Conservation (phyloP, 495 filamentous ascomycete genomes). For the Talaromyces proteolyticus region DNA sequence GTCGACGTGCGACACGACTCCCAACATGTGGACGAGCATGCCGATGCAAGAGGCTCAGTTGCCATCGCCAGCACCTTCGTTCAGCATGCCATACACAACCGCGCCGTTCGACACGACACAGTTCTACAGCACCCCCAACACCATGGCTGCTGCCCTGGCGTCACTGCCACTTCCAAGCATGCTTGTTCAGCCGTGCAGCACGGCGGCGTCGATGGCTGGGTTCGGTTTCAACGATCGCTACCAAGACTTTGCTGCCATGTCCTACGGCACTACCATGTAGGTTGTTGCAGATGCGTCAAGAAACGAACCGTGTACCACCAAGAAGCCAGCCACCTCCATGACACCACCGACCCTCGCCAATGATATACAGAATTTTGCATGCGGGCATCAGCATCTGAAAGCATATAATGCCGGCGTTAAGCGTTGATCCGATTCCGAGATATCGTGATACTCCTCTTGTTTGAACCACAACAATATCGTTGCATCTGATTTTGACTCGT, state of each 20-base stretch:
- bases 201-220: slow-evolving; percentile 55
- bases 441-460: slow-evolving; percentile 45
- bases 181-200: slow-evolving; percentile 78
- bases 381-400: slow-evolving; percentile 32
- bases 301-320: too few relatives aligned
- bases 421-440: slow-evolving; percentile 33
- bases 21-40: slow-evolving; percentile 78
- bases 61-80: slow-evolving; percentile 70
- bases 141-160: slow-evolving; percentile 50
- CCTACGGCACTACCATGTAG: slow-evolving; percentile 56
- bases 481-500: slow-evolving; percentile 31
- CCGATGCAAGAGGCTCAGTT: slow-evolving; percentile 52
- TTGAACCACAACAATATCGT: too few relatives aligned
- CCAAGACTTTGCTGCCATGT: slow-evolving; percentile 43
- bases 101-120: slow-evolving; percentile 61
- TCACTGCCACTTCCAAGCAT: slow-evolving; percentile 84
- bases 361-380: slow-evolving; percentile 16
- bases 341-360: not conserved
- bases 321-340: not conserved
- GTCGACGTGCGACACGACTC: slow-evolving; percentile 62
- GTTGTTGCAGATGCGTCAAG: not conserved
- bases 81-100: slow-evolving; percentile 72
- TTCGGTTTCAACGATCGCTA: slow-evolving; percentile 50
- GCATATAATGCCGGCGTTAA: slow-evolving; percentile 48
- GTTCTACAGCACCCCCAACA: slow-evolving; percentile 63